Percentiles rank a stretch among this genome's conserved stretches.
Conservation (phyloP, 768 basidiomycete genomes). For the Zangia roseola region DNA sequence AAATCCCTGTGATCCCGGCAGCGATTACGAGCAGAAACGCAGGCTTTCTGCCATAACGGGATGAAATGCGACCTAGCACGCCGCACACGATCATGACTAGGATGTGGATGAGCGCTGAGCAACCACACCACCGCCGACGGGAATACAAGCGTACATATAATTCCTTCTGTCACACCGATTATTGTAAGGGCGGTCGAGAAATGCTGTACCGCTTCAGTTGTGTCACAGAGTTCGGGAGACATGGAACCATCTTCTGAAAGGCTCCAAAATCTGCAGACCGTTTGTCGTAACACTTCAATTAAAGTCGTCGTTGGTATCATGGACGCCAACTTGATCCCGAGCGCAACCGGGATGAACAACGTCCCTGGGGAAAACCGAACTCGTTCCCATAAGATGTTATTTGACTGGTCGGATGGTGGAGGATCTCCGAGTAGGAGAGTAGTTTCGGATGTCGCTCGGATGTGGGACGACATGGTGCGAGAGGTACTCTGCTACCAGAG, state of each 20-base stretch:
- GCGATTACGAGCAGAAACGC: constrained; percentile 13
- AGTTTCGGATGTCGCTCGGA: constrained; percentile 7
- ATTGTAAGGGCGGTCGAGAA: constrained; percentile 22
- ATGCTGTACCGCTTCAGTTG: constrained; percentile 18
- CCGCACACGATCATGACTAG: constrained; percentile 27
- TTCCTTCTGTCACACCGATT: constrained; percentile 12
- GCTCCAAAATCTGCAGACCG: constrained; percentile 28
- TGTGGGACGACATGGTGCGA: constrained; percentile 12
- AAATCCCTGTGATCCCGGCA: constrained; percentile 7
- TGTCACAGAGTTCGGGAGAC: constrained; percentile 17
- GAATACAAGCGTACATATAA: constrained; percentile 19
- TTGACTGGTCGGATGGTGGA: neutral
- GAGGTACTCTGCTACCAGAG: neutral
- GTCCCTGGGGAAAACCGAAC: constrained; percentile 12
- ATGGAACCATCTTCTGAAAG: constrained; percentile 9
- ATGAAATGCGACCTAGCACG: constrained; percentile 21
- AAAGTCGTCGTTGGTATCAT: constrained; percentile 27
- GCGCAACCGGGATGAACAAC: constrained; percentile 28
- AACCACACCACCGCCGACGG: neutral
- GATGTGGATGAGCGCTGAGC: constrained; percentile 8
- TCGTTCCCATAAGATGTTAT: neutral
- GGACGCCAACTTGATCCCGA: constrained; percentile 22
- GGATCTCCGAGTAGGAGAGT: constrained; percentile 8
- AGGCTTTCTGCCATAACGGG: constrained; percentile 28
- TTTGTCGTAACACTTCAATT: constrained; percentile 23